phyloP scores from a whole-genome alignment of 441 rosid species.

The Isatis lusitanica region DNA sequence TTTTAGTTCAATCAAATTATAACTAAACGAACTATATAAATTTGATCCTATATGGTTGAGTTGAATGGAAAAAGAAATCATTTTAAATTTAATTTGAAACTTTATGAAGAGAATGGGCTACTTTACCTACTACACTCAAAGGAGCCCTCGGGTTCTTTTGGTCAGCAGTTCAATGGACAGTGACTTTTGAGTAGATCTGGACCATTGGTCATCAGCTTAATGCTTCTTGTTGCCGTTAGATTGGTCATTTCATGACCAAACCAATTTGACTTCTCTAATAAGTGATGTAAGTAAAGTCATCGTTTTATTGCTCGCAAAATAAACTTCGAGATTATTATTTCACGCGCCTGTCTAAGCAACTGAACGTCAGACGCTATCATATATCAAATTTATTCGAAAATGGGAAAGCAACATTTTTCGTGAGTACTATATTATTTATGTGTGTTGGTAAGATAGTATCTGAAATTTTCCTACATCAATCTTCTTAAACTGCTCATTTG shows the following conservation, averaged over 20 bases:
- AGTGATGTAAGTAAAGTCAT: constrained; percentile 28
- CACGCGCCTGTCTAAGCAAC: constrained; percentile 20
- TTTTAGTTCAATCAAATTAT: not conserved
- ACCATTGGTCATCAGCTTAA: constrained; percentile 12
- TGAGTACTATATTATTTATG: not conserved
- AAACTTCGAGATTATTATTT: not conserved
- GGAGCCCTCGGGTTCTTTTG: constrained; percentile 24
- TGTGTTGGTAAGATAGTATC: not conserved
- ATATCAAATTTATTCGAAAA: not conserved
- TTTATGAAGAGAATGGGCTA: constrained; percentile 25
- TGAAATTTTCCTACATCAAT: not conserved
- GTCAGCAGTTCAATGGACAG: constrained; percentile 33
- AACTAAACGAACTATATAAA: not conserved
- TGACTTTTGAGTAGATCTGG: constrained; percentile 18
- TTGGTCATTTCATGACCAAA: constrained; percentile 27
- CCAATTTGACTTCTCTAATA: constrained; percentile 30
- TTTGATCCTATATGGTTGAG: not conserved
- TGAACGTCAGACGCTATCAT: constrained; percentile 2
- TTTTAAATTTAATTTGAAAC: not conserved
- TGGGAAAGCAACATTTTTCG: not conserved
- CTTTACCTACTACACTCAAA: constrained; percentile 39
- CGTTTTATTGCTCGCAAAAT: constrained; percentile 1
- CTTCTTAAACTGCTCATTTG: not conserved
- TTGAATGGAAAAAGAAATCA: not conserved
- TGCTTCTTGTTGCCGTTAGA: constrained; percentile 30